phyloP scores from a whole-genome alignment of 352 stramenopile genomes.

The Globisporangium solare region DNA sequence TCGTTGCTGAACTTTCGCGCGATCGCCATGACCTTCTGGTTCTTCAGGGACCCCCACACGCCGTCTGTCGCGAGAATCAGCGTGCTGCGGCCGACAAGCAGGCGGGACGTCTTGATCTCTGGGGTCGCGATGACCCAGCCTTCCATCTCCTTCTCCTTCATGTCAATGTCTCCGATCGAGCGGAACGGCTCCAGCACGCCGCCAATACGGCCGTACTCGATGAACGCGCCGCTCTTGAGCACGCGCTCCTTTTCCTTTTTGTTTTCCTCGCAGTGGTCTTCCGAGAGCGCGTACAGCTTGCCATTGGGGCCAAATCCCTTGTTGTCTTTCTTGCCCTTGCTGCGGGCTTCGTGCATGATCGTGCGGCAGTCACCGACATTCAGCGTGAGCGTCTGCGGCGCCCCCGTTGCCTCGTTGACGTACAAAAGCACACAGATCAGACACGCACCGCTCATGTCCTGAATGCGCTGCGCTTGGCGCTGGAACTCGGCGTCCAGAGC shows the following conservation, averaged over 20 bases:
- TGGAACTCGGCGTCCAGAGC: conserved; percentile 44
- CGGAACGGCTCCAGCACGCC: conserved; percentile 80
- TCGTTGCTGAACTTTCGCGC: conserved; percentile 22
- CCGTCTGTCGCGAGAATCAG: conserved; percentile 71
- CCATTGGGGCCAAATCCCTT: conserved; percentile 7
- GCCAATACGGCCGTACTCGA: conserved; percentile 67
- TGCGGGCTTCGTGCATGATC: conserved; percentile 34
- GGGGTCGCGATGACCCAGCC: conserved; percentile 72
- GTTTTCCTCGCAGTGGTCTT: conserved; percentile 76
- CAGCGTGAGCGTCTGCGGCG: conserved; percentile 48
- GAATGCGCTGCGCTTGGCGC: conserved; percentile 22
- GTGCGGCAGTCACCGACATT: conserved; percentile 76
- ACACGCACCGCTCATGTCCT: conserved; percentile 66
- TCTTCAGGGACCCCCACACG: conserved; percentile 65
- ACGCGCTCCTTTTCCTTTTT: conserved; percentile 54
- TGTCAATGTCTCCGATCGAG: conserved; percentile 81
- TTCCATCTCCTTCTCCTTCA: conserved; percentile 67
- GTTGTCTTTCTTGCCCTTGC: conserved; percentile 17
- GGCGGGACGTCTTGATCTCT: conserved; percentile 44
- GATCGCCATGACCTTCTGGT: conserved; percentile 50
- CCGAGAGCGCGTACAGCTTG: conserved; percentile 29
- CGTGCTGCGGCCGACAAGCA: conserved; percentile 40
- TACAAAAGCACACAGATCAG: conserved; percentile 53
- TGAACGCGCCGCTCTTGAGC: conserved; percentile 51
- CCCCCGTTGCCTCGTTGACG: conserved; percentile 26